Evolutionary conservation across 2,329 filamentous ascomycete genomes (phyloP).

Genomic region (Cryoendolithus antarcticus): DNA sequence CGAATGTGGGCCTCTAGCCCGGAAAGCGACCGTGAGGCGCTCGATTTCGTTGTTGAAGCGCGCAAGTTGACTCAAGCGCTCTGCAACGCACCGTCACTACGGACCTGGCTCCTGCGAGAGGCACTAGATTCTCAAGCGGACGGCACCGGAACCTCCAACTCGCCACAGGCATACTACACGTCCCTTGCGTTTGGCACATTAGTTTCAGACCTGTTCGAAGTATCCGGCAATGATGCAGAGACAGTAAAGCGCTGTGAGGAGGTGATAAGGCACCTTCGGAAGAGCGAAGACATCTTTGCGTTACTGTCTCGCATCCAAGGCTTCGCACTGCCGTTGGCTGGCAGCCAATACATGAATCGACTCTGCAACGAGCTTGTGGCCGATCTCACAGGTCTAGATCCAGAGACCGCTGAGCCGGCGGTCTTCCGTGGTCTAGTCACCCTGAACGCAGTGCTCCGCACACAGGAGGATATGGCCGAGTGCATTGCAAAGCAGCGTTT

Average conservation of each 20-base stretch:
- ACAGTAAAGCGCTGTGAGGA: constrained; percentile 26
- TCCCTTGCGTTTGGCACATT: constrained; percentile 28
- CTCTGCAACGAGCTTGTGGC: constrained; percentile 50
- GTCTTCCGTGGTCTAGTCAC: constrained; percentile 37
- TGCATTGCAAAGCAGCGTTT: constrained; percentile 51
- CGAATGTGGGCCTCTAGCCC: constrained; percentile 35
- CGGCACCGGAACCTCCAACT: constrained; percentile 1
- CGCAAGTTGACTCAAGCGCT: constrained; percentile 29
- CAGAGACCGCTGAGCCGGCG: constrained; percentile 16
- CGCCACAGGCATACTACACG: constrained; percentile 27
- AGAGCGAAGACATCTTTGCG: constrained; percentile 31
- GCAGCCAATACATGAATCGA: constrained; percentile 35
- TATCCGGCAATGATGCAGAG: constrained; percentile 27
- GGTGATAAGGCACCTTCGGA: constrained; percentile 18
- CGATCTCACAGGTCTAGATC: constrained; percentile 43
- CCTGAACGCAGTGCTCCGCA: constrained; percentile 42
- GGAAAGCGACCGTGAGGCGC: constrained; percentile 40
- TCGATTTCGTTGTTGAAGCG: constrained; percentile 40
- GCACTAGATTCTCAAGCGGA: neutral
- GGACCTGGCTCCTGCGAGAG: neutral
- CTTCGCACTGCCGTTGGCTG: constrained; percentile 36
- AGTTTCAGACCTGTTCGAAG: constrained; percentile 28
- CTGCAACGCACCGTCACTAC: neutral
- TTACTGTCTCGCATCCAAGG: constrained; percentile 37
- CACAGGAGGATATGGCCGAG: constrained; percentile 35